Evolutionary conservation across 2,329 filamentous ascomycete species (phyloP).

Genomic region (Colletotrichum spaethianum): DNA sequence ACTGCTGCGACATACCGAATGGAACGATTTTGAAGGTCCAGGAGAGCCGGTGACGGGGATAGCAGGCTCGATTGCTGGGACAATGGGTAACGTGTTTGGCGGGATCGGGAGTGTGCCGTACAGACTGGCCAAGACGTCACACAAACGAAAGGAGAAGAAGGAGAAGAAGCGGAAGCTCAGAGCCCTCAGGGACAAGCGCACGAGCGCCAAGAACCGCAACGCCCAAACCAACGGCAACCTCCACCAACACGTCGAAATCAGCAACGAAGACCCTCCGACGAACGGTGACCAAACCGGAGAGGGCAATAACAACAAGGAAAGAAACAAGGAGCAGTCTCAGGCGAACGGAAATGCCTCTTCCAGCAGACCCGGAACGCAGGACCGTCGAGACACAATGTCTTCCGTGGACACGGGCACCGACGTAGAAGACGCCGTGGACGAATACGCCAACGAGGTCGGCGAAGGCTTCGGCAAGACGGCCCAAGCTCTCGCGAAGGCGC

Average conservation of each 20-base stretch:
- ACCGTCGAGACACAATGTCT: slow-evolving; percentile 42
- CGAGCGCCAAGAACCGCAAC: slow-evolving; percentile 31
- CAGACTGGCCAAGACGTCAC: slow-evolving; percentile 70
- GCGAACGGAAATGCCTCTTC: slow-evolving; percentile 20
- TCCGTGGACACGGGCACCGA: slow-evolving; percentile 41
- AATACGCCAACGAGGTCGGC: slow-evolving; percentile 65
- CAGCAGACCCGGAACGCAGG: slow-evolving; percentile 18
- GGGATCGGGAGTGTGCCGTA: slow-evolving; percentile 77
- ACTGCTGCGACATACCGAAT: slow-evolving; percentile 77
- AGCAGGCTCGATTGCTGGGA: slow-evolving; percentile 72
- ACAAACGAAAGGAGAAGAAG: slow-evolving; percentile 66
- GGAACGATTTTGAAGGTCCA: slow-evolving; percentile 84
- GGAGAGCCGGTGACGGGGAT: slow-evolving; percentile 80
- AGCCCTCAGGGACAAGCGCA: slow-evolving; percentile 46
- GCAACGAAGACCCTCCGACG: slow-evolving; percentile 13
- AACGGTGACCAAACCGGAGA: slow-evolving; percentile 6
- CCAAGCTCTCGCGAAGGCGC: slow-evolving; percentile 67
- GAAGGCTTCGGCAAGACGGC: slow-evolving; percentile 66
- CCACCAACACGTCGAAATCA: slow-evolving; percentile 39
- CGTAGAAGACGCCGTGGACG: slow-evolving; percentile 51
- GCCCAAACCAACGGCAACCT: slow-evolving; percentile 28
- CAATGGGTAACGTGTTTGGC: slow-evolving; percentile 70
- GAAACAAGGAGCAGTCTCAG: slow-evolving; percentile 20
- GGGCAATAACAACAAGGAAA: slow-evolving; percentile 5
- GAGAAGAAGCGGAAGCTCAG: slow-evolving; percentile 63